phyloP scores from a whole-genome alignment of 129 eudicot species.

The Artemisia argyi region DNA sequence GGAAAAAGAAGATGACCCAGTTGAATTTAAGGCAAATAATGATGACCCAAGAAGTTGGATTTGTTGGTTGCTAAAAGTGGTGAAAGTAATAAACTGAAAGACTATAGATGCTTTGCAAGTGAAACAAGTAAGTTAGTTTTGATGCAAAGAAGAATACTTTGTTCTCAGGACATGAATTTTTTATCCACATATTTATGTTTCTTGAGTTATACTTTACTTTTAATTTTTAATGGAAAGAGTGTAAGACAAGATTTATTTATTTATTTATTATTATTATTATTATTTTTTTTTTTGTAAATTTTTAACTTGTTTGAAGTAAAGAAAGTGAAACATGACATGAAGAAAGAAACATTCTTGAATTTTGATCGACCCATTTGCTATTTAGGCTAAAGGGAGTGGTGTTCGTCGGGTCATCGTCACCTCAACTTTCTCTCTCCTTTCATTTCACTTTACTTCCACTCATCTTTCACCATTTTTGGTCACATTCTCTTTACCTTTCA shows the following conservation, averaged over 20 bases:
- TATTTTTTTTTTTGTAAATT: slow-evolving; percentile 1
- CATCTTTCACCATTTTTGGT: too few relatives aligned
- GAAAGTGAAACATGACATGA: slow-evolving; percentile 34
- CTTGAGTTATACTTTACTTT: slow-evolving; percentile 9
- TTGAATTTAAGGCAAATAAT: slow-evolving; percentile 19
- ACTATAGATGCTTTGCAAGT: slow-evolving; percentile 28
- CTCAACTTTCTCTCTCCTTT: too few relatives aligned
- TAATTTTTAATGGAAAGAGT: not conserved
- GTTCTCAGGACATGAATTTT: slow-evolving; percentile 32
- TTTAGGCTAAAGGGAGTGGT: not conserved
- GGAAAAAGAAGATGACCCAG: slow-evolving; percentile 27
- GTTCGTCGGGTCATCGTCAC: too few relatives aligned
- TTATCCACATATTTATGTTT: slow-evolving; percentile 31
- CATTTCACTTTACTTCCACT: too few relatives aligned
- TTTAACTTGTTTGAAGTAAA: slow-evolving; percentile 25
- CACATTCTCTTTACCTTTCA: slow-evolving; percentile 1
- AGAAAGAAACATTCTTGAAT: slow-evolving; percentile 33
- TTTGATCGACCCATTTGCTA: slow-evolving; percentile 14
- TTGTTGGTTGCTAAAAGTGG: slow-evolving; percentile 12
- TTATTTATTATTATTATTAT: too few relatives aligned
- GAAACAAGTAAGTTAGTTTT: slow-evolving; percentile 18
- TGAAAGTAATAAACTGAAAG: not conserved
- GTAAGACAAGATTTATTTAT: slow-evolving; percentile 24
- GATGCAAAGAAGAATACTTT: slow-evolving; percentile 32
- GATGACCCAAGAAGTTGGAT: slow-evolving; percentile 38